Evolutionary conservation across 495 filamentous ascomycete species (phyloP), one percentile per base, ranked within the genome.

Genomic region (Xylaria cubensis): DNA sequence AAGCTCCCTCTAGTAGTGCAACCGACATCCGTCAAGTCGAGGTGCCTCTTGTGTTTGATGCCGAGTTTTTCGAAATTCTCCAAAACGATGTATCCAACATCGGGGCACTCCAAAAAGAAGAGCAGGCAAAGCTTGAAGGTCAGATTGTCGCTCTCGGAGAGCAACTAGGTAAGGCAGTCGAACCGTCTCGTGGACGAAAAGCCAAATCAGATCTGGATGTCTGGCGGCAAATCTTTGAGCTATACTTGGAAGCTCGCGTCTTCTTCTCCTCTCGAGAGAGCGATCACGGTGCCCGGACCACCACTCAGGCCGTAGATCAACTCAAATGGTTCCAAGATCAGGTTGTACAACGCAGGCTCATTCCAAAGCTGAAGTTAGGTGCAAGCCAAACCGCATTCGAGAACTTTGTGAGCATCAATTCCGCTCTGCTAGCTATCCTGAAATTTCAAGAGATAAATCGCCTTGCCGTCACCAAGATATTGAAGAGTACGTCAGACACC

Each of bases 371-470:
- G 78, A 92, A 88, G 79, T 82, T 88, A 46, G 81, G 84, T 34
- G 82, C 88, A 50, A 92, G 90, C 71, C 76, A 79, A 17, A 68
- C 77, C 6, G 88, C 91, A 3, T 84, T 92, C n/a, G 77, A 83
- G 17, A 84, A 82, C 48, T 94, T 94, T 72, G 76, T 93, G 56
- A 73, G 81, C 21, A 83, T 94, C 72, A 94, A 94, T 78, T 80
- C 86, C 32, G 83, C 86, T 42, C 81, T 94, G 26, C 79, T 94
- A 50, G 86, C 86, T 48, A 88, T 90, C 62, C 83, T 94, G 69
- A 87, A 87, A 73, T 94, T 94, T 73, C 91, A 92, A 71, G 91
- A 92, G 74, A 87, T 94, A 50, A 94, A 94, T 73, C 84, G 86
- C 63, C 84, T 83, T 21, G 92, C 92, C 0, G 86, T 93, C 75